Evolutionary conservation across 164 flowering plant species (phyloP).

Genomic region (grape (Vitis vinifera)): ASM3070453v1 NC_081821.1:547001-547500

Average conservation of each 20-base stretch:
- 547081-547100: slow-evolving; percentile 85
- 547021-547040: too few relatives aligned
- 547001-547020: too few relatives aligned
- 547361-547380: slow-evolving; percentile 44
- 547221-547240: slow-evolving; percentile 10
- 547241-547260: slow-evolving; percentile 37
- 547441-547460: too few relatives aligned
- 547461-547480: too few relatives aligned
- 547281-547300: slow-evolving; percentile 57
- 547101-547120: slow-evolving; percentile 99
- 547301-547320: slow-evolving; percentile 49
- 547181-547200: slow-evolving; percentile 66
- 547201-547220: slow-evolving; percentile 71
- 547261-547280: slow-evolving; percentile 38
- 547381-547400: slow-evolving; percentile 46
- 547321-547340: slow-evolving; percentile 31
- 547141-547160: slow-evolving; percentile 86
- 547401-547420: slow-evolving; percentile 48
- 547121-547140: slow-evolving; percentile 93
- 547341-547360: slow-evolving; percentile 57
- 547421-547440: slow-evolving; percentile 12
- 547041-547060: neutral
- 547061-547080: slow-evolving; percentile 95
- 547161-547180: slow-evolving; percentile 82
- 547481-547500: too few relatives aligned